These are phyloP conservation scores for Myxozyma mucilagina DNA, from an alignment of 805 yeast species.

Conservation along the genomic window DNA sequence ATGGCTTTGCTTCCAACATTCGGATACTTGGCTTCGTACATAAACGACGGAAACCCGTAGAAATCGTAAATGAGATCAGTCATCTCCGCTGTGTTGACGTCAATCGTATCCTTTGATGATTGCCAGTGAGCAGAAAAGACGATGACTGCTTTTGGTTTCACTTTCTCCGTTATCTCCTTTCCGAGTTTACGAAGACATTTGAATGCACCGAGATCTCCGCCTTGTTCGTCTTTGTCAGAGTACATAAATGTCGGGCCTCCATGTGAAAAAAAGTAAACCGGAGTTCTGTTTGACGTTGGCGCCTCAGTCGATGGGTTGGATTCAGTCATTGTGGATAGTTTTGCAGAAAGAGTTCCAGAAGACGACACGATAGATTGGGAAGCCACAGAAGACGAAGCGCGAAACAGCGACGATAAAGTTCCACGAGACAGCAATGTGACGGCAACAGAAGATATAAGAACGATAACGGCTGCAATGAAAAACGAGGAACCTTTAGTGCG, in stretches of 20 bases:
- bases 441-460: neutral
- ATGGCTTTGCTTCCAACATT: slow-evolving; percentile 48
- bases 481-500: neutral
- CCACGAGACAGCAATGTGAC: slow-evolving; percentile 8
- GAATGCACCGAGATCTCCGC: slow-evolving; percentile 62
- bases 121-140: slow-evolving; percentile 83
- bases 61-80: slow-evolving; percentile 71
- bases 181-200: slow-evolving; percentile 54
- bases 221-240: slow-evolving; percentile 44
- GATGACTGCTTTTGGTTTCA: slow-evolving; percentile 66
- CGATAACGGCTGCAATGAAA: slow-evolving; percentile 1
- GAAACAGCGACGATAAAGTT: neutral
- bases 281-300: slow-evolving; percentile 37
- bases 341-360: neutral
- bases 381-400: neutral
- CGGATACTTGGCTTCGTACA: slow-evolving; percentile 65
- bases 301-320: neutral
- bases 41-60: slow-evolving; percentile 65
- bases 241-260: slow-evolving; percentile 83
- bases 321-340: neutral
- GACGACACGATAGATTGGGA: neutral
- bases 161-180: slow-evolving; percentile 45
- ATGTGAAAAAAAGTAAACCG: slow-evolving; percentile 72
- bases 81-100: slow-evolving; percentile 41
- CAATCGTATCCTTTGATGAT: slow-evolving; percentile 26